These are phyloP conservation scores for Kodamaea hsintzibuensis DNA, from an alignment of 805 yeast genomes.

Conservation along the genomic window DNA sequence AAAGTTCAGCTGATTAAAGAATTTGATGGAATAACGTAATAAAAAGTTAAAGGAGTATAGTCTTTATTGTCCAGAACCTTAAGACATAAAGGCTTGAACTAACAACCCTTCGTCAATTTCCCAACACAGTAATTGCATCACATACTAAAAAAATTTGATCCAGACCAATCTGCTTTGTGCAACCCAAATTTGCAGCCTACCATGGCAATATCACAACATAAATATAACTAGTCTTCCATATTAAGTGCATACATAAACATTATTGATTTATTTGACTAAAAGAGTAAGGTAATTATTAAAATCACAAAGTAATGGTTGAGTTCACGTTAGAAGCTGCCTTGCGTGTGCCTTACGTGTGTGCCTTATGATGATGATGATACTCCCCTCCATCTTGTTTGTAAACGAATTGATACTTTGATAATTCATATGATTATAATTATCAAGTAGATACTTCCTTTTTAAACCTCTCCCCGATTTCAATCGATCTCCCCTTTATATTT, in stretches of 20 bases:
- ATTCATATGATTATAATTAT: not conserved
- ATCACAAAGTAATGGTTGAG: not conserved
- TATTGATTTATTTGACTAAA: not conserved
- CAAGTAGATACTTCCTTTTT: too few relatives aligned
- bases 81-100: too few relatives aligned
- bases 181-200: not conserved
- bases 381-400: not conserved
- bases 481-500: not conserved
- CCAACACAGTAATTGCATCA: not conserved
- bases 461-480: too few relatives aligned
- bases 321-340: not conserved
- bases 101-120: not conserved
- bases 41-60: too few relatives aligned
- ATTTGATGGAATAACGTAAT: too few relatives aligned
- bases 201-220: constrained; percentile 1
- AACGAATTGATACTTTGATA: not conserved
- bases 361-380: too few relatives aligned
- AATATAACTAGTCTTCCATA: not conserved
- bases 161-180: not conserved
- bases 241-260: not conserved
- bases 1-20: too few relatives aligned
- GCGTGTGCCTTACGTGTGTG: not conserved
- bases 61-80: too few relatives aligned
- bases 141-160: not conserved
- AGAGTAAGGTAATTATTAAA: not conserved